Evolutionary conservation across 306 rosid species (phyloP), one percentile per base, ranked within the genome.

Genomic region (Dryas drummondii): DNA sequence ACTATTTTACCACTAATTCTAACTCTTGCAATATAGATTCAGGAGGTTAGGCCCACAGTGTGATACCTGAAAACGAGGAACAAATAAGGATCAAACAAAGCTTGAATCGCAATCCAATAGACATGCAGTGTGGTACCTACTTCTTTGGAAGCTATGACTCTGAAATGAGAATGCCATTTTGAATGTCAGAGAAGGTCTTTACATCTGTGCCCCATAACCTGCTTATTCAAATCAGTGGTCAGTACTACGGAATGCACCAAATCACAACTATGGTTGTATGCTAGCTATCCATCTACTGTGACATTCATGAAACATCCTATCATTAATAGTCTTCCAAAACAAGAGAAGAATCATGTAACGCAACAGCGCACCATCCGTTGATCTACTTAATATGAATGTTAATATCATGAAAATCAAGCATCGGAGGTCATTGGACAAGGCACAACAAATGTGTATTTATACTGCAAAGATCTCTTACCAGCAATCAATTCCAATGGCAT

Each of bases 171-270:
- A 87, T 78, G 72, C 86, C 81, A 16, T 19, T 85, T 80, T 47
- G 84, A 75, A 92, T 73, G 60, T 94, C 96, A 1, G 79, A 79
- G 81, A 94, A 91, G 45, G 97, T 75, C 86, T 84, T 91, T 75
- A 94, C 88, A 66, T 94, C 97, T 46, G 64, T 62, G n/a, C 97
- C 97, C 97, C 90, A 94, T 78, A 94, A 81, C 96, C 98, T 94
- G 91, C 63, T 72, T 79, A 6, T 16, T 56, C 76, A 83, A 65
- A 76, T 49, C 22, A 83, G 47, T 37, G 52, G 53, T 53, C 61
- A 72, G 9, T 56, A 63, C 41, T 68, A 19, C 0, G 6, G 66
- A 6, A 37, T 62, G 9, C 6, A 8, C 12, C 14, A 9, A 40
- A 37, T 13, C 47, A 69, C 41, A 75, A 27, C 51, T 14, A 70